phyloP scores from a whole-genome alignment of 306 rosid genomes.

The Citrullus colocynthis region DNA sequence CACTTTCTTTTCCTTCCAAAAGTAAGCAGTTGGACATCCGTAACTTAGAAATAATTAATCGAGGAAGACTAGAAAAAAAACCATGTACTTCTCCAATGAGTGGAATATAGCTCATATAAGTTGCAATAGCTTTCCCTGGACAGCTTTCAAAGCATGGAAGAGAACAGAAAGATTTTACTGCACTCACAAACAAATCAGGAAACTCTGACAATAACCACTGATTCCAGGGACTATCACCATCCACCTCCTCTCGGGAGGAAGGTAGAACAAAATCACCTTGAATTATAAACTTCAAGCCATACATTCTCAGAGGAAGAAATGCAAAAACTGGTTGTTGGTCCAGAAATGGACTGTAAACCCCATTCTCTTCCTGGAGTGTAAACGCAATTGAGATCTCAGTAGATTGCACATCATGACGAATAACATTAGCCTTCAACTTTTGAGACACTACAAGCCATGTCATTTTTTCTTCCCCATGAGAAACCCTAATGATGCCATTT shows the following conservation, averaged over 20 bases:
- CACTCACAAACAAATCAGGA: slow-evolving; percentile 75
- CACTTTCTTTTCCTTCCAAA: slow-evolving; percentile 47
- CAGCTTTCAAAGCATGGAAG: slow-evolving; percentile 61
- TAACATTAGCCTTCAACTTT: slow-evolving; percentile 42
- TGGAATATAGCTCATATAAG: slow-evolving; percentile 86
- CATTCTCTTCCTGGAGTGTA: slow-evolving; percentile 50
- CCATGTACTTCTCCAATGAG: slow-evolving; percentile 92
- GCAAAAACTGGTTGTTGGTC: slow-evolving; percentile 87
- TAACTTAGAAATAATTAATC: slow-evolving; percentile 54
- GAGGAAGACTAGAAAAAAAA: slow-evolving; percentile 81
- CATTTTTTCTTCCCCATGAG: slow-evolving; percentile 70
- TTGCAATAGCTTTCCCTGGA: slow-evolving; percentile 79
- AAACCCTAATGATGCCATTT: slow-evolving; percentile 66
- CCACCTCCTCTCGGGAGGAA: slow-evolving; percentile 98
- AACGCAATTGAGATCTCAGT: slow-evolving; percentile 91
- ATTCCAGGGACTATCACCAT: slow-evolving; percentile 92
- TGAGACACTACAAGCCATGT: slow-evolving; percentile 78
- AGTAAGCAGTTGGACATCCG: slow-evolving; percentile 71
- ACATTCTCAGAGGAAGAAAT: slow-evolving; percentile 82
- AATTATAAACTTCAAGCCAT: slow-evolving; percentile 81
- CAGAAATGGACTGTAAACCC: slow-evolving; percentile 42
- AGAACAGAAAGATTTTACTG: slow-evolving; percentile 56
- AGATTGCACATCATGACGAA: slow-evolving; percentile 47
- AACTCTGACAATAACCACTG: slow-evolving; percentile 87
- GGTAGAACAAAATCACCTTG: slow-evolving; percentile 98